Conservation (phyloP, 495 filamentous ascomycete species). For the Aspergillus mulundensis region DNA sequence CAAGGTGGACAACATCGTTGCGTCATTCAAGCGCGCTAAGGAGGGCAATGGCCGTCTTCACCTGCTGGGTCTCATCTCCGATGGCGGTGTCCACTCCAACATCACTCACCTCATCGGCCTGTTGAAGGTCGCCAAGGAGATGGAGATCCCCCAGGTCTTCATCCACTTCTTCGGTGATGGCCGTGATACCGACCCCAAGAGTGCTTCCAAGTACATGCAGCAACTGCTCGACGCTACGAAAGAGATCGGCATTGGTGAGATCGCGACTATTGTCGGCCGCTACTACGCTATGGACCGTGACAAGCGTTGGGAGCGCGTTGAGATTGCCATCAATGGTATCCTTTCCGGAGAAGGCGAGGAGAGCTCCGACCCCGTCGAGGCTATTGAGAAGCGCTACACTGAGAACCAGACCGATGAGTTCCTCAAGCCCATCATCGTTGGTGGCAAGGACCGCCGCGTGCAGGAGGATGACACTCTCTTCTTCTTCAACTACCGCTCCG, state of each 20-base stretch:
- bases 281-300: constrained; percentile 99
- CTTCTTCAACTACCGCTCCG: constrained; percentile 99
- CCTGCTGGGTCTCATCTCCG: constrained; percentile 81
- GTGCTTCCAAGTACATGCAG: constrained; percentile 78
- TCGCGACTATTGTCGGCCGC: constrained; percentile 91
- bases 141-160: constrained; percentile 82
- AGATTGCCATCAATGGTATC: constrained; percentile 83
- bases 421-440: constrained; percentile 94
- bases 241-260: constrained; percentile 79
- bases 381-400: constrained; percentile 81
- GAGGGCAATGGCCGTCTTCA: constrained; percentile 88
- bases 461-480: constrained; percentile 92
- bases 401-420: constrained; percentile 94
- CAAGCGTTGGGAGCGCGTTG: constrained; percentile 95
- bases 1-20: constrained; percentile 72
- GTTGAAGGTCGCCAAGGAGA: constrained; percentile 82
- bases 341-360: constrained; percentile 81
- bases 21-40: constrained; percentile 76
- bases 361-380: constrained; percentile 76
- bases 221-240: constrained; percentile 70
- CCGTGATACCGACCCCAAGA: constrained; percentile 96
- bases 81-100: constrained; percentile 95
- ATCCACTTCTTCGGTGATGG: constrained; percentile 99
- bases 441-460: constrained; percentile 76
- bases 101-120: constrained; percentile 87